Base-by-base conservation (phyloP, 2,329 filamentous ascomycete genomes). In the Neopestalotiopsis sp. region DNA sequence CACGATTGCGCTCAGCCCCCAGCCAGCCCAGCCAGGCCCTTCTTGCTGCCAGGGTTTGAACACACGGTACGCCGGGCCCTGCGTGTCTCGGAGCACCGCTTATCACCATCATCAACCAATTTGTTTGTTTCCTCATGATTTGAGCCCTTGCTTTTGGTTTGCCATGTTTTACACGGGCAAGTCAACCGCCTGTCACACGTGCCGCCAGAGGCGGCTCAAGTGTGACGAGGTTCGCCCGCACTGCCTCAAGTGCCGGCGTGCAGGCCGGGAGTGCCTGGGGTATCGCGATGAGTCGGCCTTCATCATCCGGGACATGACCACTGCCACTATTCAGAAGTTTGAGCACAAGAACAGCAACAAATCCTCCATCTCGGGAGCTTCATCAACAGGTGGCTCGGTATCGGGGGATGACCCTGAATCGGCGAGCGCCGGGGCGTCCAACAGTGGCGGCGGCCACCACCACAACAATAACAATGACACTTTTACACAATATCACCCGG, bases 271-370 rank as follows among this genome's bases (percentile, higher is more conserved):
- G 24, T 67, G 65, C 32, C 28, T 42, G 34, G 65, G 65, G 9
- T 67, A 67, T n/a, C 52, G 65, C 32, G 65, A 67, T 67, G 65
- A 67, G n/a, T 60, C 65, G 20, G 65, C 34, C 56, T 60, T 67
- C 38, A 67, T 67, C 57, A 67, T 67, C 34, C 65, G 57, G 65
- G 65, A 67, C 65, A 67, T 67, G 65, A 67, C 65, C 20, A 59
- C 65, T 12, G 65, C 52, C 42, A 67, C 65, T 14, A 67, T 67
- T 17, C 34, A 67, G n/a, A 67, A 61, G 56, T 67, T 67, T 52
- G 59, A 62, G 32, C 59, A 34, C 32, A 62, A 62, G 28, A 45
- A 24, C 40, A 49, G 40, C 20, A 28, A 28, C 38, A 52, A 34
- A 20, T 12, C 40, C n/a, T 52, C 40, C 3, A 14, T 38, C n/a